Evolutionary conservation across 768 basidiomycete species (phyloP).

Genomic region (Mrakia gelida): DNA sequence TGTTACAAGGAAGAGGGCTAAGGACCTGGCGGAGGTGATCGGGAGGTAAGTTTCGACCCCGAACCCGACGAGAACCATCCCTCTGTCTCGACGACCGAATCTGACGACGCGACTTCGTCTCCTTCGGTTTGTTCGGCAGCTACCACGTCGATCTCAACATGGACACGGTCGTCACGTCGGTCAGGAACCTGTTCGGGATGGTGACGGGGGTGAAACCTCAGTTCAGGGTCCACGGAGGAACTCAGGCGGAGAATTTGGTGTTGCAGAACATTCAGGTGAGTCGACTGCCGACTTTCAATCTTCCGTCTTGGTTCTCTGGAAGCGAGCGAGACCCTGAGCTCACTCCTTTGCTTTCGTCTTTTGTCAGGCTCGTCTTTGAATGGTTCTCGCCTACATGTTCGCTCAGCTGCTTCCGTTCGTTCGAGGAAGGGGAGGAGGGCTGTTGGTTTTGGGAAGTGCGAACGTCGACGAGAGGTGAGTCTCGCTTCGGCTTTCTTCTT

Average conservation of each 20-base stretch:
- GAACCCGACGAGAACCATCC: conserved; percentile 25
- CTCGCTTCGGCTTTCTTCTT: background rate
- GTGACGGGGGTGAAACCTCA: conserved; percentile 70
- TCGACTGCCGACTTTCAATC: background rate
- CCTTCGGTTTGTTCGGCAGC: conserved; percentile 50
- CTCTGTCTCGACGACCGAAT: background rate
- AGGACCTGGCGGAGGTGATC: conserved; percentile 77
- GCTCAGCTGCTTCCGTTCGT: conserved; percentile 93
- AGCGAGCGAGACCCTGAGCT: background rate
- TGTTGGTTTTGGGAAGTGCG: conserved; percentile 94
- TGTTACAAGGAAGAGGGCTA: conserved; percentile 81
- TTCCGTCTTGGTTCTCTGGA: background rate
- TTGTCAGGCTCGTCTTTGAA: conserved; percentile 74
- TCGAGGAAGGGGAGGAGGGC: conserved; percentile 71
- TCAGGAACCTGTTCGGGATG: conserved; percentile 73
- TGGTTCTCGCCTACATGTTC: conserved; percentile 92
- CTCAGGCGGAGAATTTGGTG: conserved; percentile 83
- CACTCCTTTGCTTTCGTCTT: background rate
- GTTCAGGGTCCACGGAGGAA: conserved; percentile 83
- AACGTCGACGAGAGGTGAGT: conserved; percentile 93
- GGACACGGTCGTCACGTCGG: conserved; percentile 81
- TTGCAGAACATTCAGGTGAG: conserved; percentile 90
- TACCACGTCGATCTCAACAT: conserved; percentile 95
- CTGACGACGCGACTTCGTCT: background rate
- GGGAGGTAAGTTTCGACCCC: conserved; percentile 60